Percentiles rank a stretch among this genome's conserved stretches.
Conservation (phyloP, 192 early-diverging fungal genomes). For the Dimargaris cristalligena region DNA sequence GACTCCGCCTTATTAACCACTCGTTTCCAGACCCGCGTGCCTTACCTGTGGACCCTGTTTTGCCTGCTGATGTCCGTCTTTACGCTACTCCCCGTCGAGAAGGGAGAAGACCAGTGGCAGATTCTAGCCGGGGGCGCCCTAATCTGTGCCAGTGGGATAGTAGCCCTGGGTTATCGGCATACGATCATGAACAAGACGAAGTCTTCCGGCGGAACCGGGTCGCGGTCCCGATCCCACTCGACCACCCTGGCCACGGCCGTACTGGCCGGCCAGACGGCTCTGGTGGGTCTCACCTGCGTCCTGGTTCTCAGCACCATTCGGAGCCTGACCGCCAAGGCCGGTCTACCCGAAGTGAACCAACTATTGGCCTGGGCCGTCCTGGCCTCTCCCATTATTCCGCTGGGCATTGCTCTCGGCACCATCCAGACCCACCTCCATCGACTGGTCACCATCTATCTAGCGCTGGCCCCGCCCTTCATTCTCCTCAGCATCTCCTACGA, state of each 20-base stretch:
- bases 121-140: conserved; percentile 30
- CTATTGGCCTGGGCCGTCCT: conserved; percentile 25
- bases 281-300: conserved; percentile 22
- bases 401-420: conserved; percentile 23
- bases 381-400: conserved; percentile 20
- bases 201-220: neutral
- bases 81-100: conserved; percentile 77
- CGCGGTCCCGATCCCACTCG: neutral
- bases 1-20: conserved; percentile 29
- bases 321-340: conserved; percentile 20
- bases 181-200: neutral
- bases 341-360: conserved; percentile 22
- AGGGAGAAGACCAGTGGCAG: conserved; percentile 48
- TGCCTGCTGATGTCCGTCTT: conserved; percentile 67
- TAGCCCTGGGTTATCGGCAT: conserved; percentile 14
- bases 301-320: conserved; percentile 21
- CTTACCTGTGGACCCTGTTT: conserved; percentile 42
- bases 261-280: conserved; percentile 14
- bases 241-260: neutral
- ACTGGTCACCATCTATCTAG: conserved; percentile 62
- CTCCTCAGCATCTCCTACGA: conserved; percentile 86
- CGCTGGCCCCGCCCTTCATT: conserved; percentile 75
- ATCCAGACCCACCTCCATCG: conserved; percentile 65
- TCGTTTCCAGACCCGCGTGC: conserved; percentile 26
- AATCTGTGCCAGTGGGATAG: conserved; percentile 22